Evolutionary conservation across 1,284 basidiomycete species (phyloP).

Genomic region (Termitomyces sp.): DNA sequence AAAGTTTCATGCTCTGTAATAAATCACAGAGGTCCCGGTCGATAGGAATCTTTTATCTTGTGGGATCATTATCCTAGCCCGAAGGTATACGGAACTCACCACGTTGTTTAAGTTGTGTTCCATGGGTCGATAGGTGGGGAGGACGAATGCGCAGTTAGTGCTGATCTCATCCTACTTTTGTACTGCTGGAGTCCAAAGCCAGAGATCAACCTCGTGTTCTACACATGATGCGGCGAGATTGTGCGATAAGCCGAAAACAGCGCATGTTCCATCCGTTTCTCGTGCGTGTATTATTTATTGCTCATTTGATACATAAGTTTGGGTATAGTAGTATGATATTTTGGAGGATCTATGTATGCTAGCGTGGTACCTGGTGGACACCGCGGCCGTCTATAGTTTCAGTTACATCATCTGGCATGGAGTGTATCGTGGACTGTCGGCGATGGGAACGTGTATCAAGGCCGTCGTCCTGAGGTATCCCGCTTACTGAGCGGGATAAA

Average conservation of each 20-base stretch:
- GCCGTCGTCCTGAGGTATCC: slow-evolving; percentile 7
- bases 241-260: slow-evolving; percentile 9
- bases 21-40: slow-evolving; percentile 46
- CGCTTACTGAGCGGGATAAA: slow-evolving; percentile 3
- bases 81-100: neutral
- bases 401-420: neutral
- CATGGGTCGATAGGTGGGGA: neutral
- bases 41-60: slow-evolving; percentile 3
- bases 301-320: too few relatives aligned
- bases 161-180: neutral
- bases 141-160: neutral
- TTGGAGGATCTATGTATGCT: neutral
- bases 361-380: neutral
- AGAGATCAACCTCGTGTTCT: slow-evolving; percentile 11
- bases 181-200: neutral
- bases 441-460: neutral
- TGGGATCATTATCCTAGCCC: neutral
- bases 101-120: slow-evolving; percentile 2
- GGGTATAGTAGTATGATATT: neutral
- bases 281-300: neutral
- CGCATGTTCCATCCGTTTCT: slow-evolving; percentile 1
- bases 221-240: slow-evolving; percentile 10
- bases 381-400: neutral
- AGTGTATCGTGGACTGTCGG: slow-evolving; percentile 5
- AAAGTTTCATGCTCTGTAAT: slow-evolving; percentile 40